Evolutionary conservation across 208 protist species (phyloP).

Genomic region (Crithidia expoeki): DNA sequence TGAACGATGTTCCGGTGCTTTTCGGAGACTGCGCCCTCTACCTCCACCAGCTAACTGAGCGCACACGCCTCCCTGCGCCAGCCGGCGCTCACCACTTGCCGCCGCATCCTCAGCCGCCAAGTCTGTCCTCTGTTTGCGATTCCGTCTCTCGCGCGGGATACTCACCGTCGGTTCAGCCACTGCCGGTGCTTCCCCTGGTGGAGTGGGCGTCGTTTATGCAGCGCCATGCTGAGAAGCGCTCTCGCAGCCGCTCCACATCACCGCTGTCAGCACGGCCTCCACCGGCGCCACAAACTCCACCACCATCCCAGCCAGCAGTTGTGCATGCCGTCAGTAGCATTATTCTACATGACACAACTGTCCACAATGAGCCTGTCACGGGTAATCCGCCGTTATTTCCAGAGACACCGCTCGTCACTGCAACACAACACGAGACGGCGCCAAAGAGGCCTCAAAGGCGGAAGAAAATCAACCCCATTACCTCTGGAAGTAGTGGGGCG

Average conservation of each 20-base stretch:
- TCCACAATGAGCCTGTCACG: too few species aligned
- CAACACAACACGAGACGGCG: not conserved
- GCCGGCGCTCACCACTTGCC: not conserved
- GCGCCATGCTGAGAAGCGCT: slow-evolving; percentile 1
- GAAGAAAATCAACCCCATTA: not conserved
- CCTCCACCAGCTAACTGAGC: not conserved
- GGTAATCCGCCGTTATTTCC: too few species aligned
- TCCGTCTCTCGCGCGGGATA: not conserved
- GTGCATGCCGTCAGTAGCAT: not conserved
- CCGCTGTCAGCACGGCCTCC: not conserved
- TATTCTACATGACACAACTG: not conserved
- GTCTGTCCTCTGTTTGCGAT: not conserved
- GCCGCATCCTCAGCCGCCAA: not conserved
- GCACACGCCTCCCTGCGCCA: not conserved
- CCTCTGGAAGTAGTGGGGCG: not conserved
- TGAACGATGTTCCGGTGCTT: slow-evolving; percentile 1
- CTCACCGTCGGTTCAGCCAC: not conserved
- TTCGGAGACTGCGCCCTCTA: not conserved
- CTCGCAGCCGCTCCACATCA: slow-evolving; percentile 2
- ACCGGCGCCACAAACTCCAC: too few species aligned
- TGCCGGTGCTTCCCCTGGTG: not conserved
- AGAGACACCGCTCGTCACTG: too few species aligned
- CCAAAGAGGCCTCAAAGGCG: not conserved
- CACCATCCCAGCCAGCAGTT: not conserved
- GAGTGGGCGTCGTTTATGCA: not conserved